Evolutionary conservation across 1,139 yeast species (phyloP).

Genomic region (Taphrina flavorubra): DNA sequence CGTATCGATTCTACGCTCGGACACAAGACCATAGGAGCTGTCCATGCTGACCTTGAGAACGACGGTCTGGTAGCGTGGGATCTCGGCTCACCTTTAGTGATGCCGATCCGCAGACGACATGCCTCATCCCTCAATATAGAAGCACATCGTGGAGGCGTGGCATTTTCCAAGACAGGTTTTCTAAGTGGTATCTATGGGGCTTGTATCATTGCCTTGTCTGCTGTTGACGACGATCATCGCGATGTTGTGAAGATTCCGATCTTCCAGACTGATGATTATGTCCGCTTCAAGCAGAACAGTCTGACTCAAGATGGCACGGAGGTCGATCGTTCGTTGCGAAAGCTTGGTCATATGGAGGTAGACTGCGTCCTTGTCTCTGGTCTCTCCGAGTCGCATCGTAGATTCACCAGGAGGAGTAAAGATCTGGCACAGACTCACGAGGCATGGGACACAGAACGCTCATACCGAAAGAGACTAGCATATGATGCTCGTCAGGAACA

Average conservation of each 20-base stretch:
- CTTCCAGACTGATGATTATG: constrained; percentile 39
- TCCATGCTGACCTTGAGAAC: constrained; percentile 6
- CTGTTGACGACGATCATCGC: constrained; percentile 33
- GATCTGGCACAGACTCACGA: constrained; percentile 40
- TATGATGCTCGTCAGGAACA: constrained; percentile 30
- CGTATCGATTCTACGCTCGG: constrained; percentile 30
- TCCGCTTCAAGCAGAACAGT: constrained; percentile 35
- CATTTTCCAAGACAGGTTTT: constrained; percentile 34
- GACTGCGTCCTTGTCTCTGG: constrained; percentile 26
- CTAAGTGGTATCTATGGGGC: constrained; percentile 37
- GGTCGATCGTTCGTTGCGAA: constrained; percentile 25
- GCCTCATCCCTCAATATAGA: constrained; percentile 34
- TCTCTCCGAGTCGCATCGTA: constrained; percentile 21
- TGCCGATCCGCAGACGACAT: constrained; percentile 33
- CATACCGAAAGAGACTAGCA: constrained; percentile 20
- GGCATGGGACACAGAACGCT: constrained; percentile 36
- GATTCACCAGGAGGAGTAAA: constrained; percentile 21
- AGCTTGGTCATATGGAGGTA: constrained; percentile 31
- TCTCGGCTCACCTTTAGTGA: constrained; percentile 15
- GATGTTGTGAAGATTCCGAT: constrained; percentile 24
- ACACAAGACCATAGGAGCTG: constrained; percentile 40
- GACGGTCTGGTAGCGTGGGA: constrained; percentile 34
- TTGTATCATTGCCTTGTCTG: constrained; percentile 31
- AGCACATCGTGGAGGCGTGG: constrained; percentile 37
- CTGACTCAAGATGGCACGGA: constrained; percentile 23